Evolutionary conservation across 148 eudicot species (phyloP), one percentile per base, ranked within the genome.

Genomic region (Silene uniflora): DNA sequence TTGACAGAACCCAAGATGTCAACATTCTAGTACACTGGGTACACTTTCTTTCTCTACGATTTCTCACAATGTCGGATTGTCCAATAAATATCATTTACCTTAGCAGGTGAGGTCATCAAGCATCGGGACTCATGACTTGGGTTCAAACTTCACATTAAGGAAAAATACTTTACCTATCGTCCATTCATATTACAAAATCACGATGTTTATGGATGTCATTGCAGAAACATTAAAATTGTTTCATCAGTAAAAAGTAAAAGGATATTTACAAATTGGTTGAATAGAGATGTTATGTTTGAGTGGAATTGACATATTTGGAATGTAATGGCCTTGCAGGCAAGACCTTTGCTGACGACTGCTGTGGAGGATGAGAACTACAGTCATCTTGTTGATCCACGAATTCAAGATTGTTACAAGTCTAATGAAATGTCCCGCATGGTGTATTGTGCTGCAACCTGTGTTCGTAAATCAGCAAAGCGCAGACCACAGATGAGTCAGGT

Each of bases 401-500:
- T 93, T 76, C 79, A 75, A 75, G 71, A 81, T 56, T 78, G 87
- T 73, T 86, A 91, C 85, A 86, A 87, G 74, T 83, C 66, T 72
- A 84, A 77, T 71, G 98, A 93, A 85, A 87, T 91, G 90, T 84
- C 90, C 78, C 90, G 89, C 49, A 81, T 90, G 95, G 88, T 91
- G 76, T 86, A 93, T 72, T 91, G 97, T 85, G 98, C 98, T 58
- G 97, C 91, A 67, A 82, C 89, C 52, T 93, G 97, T 85, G 93
- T 89, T 49, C 98, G 93, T 27, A 93, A 89, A 69, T 89, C 97
- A 75, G 87, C 95, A 65, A 79, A 82, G 46, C 86, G 85, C 39
- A 83, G 97, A 52, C 98, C 97, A 29, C 79, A 86, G 67, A 84
- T 93, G 98, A 91, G 95, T 87, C 97, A 91, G 91, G 96, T 93